Evolutionary conservation across 441 rosid species (phyloP).

Genomic region (Arabidopsis hybrid): DNA sequence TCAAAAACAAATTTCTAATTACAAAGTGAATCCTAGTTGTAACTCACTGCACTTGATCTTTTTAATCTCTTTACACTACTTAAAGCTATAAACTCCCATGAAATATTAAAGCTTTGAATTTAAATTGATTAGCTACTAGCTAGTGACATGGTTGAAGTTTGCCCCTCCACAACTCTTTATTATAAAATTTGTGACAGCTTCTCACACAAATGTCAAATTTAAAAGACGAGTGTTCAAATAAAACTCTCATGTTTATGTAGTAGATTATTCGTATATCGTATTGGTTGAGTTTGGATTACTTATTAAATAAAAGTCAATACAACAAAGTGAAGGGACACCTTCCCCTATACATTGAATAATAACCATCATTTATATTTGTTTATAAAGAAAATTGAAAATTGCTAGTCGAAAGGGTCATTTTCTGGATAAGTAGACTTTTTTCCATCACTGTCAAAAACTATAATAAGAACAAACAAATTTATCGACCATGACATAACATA

Average conservation of each 20-base stretch:
- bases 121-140: conserved; percentile 1
- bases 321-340: conserved; percentile 11
- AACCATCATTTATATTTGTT: background rate
- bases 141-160: conserved; percentile 9
- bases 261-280: conserved; percentile 6
- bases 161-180: background rate
- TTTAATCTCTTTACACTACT: background rate
- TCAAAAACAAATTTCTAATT: background rate
- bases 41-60: background rate
- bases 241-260: conserved; percentile 13
- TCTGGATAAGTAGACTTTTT: conserved; percentile 1
- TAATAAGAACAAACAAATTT: background rate
- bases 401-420: background rate
- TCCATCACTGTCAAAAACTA: background rate
- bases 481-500: too few species aligned
- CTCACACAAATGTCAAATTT: conserved; percentile 10
- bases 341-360: background rate
- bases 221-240: conserved; percentile 3
- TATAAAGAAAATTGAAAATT: background rate
- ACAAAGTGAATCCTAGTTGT: conserved; percentile 25
- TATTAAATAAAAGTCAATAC: conserved; percentile 16
- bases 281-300: conserved; percentile 1
- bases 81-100: background rate
- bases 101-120: background rate
- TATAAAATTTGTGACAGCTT: conserved; percentile 5